Conservation (phyloP, 2,329 filamentous ascomycete genomes). For the Monosporascus sp. region DNA sequence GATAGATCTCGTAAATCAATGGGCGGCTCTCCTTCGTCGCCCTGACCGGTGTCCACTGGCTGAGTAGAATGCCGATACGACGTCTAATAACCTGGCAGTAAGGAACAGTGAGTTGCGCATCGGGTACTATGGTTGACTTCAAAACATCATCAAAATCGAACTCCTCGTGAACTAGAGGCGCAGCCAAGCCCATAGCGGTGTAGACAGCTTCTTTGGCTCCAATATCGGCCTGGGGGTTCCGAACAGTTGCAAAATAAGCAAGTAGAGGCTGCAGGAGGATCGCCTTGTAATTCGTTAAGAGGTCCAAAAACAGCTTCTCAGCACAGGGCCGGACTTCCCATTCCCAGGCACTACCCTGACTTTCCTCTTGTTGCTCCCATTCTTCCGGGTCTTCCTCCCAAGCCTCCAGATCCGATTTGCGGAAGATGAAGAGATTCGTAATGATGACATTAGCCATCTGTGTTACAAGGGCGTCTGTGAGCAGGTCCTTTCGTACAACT, state of each 20-base stretch:
- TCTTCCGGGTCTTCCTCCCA: slow-evolving; percentile 96
- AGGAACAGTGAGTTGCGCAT: slow-evolving; percentile 60
- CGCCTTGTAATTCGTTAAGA: slow-evolving; percentile 83
- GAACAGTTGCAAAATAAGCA: slow-evolving; percentile 74
- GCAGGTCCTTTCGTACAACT: slow-evolving; percentile 65
- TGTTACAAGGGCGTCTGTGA: slow-evolving; percentile 70
- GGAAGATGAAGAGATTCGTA: slow-evolving; percentile 82
- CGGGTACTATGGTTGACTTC: slow-evolving; percentile 65
- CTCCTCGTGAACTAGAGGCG: slow-evolving; percentile 64
- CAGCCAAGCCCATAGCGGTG: slow-evolving; percentile 82
- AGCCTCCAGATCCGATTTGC: slow-evolving; percentile 75
- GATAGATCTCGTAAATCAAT: slow-evolving; percentile 81
- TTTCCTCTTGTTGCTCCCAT: slow-evolving; percentile 89
- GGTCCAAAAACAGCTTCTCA: slow-evolving; percentile 87
- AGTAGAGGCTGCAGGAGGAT: slow-evolving; percentile 75
- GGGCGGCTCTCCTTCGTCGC: slow-evolving; percentile 62
- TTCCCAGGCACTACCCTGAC: slow-evolving; percentile 79
- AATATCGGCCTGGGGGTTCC: slow-evolving; percentile 60
- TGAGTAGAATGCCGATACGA: slow-evolving; percentile 81
- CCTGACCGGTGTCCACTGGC: slow-evolving; percentile 82
- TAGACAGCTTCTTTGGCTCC: slow-evolving; percentile 92
- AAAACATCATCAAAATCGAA: slow-evolving; percentile 84
- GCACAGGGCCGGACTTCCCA: slow-evolving; percentile 89
- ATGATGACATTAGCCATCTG: slow-evolving; percentile 82
- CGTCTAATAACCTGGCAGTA: slow-evolving; percentile 78